Base-by-base conservation (phyloP, 345 rosid species). In the Eucalyptus curtisii region DNA sequence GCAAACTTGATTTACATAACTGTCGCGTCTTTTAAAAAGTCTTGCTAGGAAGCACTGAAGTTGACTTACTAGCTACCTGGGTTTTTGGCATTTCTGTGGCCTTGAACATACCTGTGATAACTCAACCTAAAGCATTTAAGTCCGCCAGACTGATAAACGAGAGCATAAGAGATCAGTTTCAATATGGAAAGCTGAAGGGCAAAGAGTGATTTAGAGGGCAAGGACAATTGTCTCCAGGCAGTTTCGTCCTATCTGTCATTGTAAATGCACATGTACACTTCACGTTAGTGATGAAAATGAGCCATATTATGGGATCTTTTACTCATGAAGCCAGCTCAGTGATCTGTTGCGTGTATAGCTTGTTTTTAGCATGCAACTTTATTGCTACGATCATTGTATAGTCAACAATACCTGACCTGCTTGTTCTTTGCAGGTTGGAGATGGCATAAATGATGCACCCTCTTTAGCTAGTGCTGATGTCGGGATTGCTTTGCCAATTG, bases 361-460 rank as follows among this genome's bases (percentile, higher is more conserved):
- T 76, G 47, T 11, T 11, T 76, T 76, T 40, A 76, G 84, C 47
- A 33, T 19, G 45, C 45, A 71, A 71, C 45, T 71, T 37, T 22
- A 76, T 76, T 40, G 25, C 47, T 11, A 37, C 1, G 82, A 37
- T 64, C 76, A n/a, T 64, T 64, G 76, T 31, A 49, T 7, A 61
- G 79, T 85, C 33, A 53, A 20, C 30, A 7, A 20, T 47, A 79
- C 48, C 87, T 89, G 87, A 89, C 61, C 20, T 37, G 49, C 71
- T 80, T 86, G 76, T 55, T 88, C 88, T 88, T 89, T 88, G 45
- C 89, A 97, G 99, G 98, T 96, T 59, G 99, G 99, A 24, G 99
- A 97, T 93, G 99, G 98, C 88, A 97, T 97, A 91, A 97, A 96
- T 52, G 99, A 97, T 92, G 99, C 99, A 79, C 99, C 99, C 53